These are phyloP conservation scores for Camelina hispida DNA, from an alignment of 345 rosid genomes.

Conservation along the genomic window DNA sequence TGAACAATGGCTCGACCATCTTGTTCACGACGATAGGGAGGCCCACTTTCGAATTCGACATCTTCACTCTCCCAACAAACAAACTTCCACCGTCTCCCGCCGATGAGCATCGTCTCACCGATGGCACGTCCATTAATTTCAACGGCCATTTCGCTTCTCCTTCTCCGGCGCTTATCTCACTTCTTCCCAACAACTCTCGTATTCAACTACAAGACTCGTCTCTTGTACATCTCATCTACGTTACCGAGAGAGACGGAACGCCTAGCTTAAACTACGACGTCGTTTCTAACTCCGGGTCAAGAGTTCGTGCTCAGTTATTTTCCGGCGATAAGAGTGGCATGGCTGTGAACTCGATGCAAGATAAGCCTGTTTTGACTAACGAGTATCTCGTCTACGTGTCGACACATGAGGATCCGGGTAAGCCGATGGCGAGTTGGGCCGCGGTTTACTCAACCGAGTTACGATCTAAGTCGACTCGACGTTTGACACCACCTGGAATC, in stretches of 20 bases:
- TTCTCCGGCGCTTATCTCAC: constrained; percentile 48
- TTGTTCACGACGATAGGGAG: constrained; percentile 71
- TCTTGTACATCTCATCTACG: constrained; percentile 61
- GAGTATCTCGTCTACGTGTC: constrained; percentile 69
- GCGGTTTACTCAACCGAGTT: constrained; percentile 77
- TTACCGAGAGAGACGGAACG: constrained; percentile 73
- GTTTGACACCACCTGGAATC: constrained; percentile 67
- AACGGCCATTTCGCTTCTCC: constrained; percentile 82
- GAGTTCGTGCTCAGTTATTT: constrained; percentile 55
- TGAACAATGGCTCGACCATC: constrained; percentile 50
- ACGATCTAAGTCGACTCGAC: constrained; percentile 57
- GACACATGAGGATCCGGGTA: constrained; percentile 68
- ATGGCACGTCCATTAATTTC: constrained; percentile 66
- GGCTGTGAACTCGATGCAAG: constrained; percentile 62
- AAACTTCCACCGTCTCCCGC: constrained; percentile 45
- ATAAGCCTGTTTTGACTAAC: constrained; percentile 59
- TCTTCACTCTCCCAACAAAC: constrained; percentile 61
- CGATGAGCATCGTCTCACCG: constrained; percentile 63
- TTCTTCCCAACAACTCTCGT: constrained; percentile 33
- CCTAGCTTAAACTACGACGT: constrained; percentile 61
- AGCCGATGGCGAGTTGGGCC: constrained; percentile 78
- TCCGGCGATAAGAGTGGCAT: constrained; percentile 39
- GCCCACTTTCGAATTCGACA: constrained; percentile 67
- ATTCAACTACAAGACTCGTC: constrained; percentile 36
- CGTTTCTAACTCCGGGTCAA: constrained; percentile 37